phyloP scores from a whole-genome alignment of 768 basidiomycete genomes.

The Dentipellis fragilis region DNA sequence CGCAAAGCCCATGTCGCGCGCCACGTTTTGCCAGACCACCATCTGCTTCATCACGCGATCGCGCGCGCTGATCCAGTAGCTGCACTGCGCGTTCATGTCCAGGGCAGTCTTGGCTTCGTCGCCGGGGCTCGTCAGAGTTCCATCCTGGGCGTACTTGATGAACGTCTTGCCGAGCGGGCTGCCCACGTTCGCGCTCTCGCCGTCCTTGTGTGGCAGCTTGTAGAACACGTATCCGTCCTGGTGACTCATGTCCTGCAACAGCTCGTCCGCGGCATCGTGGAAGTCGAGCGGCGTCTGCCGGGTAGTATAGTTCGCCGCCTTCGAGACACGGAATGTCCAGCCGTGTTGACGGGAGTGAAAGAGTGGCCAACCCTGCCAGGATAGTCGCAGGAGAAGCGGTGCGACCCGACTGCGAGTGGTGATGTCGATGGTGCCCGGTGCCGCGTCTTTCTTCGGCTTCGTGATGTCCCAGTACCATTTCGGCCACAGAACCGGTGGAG shows the following conservation, averaged over 20 bases:
- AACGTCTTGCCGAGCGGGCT: slow-evolving; percentile 85
- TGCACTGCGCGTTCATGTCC: slow-evolving; percentile 88
- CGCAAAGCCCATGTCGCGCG: slow-evolving; percentile 42
- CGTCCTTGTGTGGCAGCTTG: slow-evolving; percentile 95
- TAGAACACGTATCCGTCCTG: slow-evolving; percentile 59
- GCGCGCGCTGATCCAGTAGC: slow-evolving; percentile 93
- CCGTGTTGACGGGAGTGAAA: slow-evolving; percentile 81
- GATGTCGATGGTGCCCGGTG: slow-evolving; percentile 72
- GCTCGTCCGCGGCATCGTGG: slow-evolving; percentile 51
- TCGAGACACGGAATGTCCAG: slow-evolving; percentile 79
- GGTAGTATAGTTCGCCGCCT: slow-evolving; percentile 31
- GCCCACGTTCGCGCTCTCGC: slow-evolving; percentile 92
- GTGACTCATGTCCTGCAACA: slow-evolving; percentile 38
- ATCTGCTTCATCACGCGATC: slow-evolving; percentile 89
- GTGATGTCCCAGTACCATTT: slow-evolving; percentile 95
- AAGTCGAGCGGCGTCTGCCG: slow-evolving; percentile 43
- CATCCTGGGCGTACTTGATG: slow-evolving; percentile 80
- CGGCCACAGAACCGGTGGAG: slow-evolving; percentile 64
- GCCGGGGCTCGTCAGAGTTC: slow-evolving; percentile 74
- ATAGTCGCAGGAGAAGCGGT: slow-evolving; percentile 75
- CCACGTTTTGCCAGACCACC: slow-evolving; percentile 71
- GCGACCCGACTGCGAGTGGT: slow-evolving; percentile 77
- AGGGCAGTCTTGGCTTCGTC: slow-evolving; percentile 76
- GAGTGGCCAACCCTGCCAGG: slow-evolving; percentile 83
- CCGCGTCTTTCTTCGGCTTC: slow-evolving; percentile 55